Conservation (phyloP, 1,284 basidiomycete genomes). For the Malassezia psittaci region DNA sequence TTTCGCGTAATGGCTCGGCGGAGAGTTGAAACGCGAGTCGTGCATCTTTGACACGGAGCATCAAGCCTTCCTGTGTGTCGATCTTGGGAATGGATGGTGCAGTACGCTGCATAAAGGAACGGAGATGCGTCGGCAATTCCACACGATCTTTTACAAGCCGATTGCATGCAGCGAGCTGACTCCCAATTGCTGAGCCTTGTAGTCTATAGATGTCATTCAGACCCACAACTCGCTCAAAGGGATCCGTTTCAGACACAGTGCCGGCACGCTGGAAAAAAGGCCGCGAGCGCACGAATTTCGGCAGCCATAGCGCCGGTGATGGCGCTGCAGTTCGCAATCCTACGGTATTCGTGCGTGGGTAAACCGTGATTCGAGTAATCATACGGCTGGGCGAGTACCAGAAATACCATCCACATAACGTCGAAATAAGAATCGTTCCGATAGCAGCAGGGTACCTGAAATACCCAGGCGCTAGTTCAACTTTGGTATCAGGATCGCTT, state of each 20-base stretch:
- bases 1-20: conserved; percentile 2
- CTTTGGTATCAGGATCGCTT: conserved; percentile 5
- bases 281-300: background rate
- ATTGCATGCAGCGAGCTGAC: conserved; percentile 5
- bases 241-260: conserved; percentile 2
- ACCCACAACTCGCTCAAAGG: conserved; percentile 11
- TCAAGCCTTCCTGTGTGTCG: conserved; percentile 14
- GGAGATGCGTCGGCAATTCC: background rate
- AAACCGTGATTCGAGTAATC: conserved; percentile 15
- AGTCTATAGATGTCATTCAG: conserved; percentile 12
- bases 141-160: conserved; percentile 5
- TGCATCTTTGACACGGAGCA: conserved; percentile 18
- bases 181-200: conserved; percentile 15
- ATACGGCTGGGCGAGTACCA: conserved; percentile 18
- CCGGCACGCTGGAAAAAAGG: conserved; percentile 15
- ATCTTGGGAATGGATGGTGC: background rate
- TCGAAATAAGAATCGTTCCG: conserved; percentile 14
- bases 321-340: conserved; percentile 17
- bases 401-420: conserved; percentile 17
- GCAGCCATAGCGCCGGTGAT: conserved; percentile 11
- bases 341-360: conserved; percentile 9
- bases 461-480: conserved; percentile 3
- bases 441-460: conserved; percentile 11
- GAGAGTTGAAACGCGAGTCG: conserved; percentile 18
- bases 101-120: background rate